Percentiles rank a stretch among this genome's conserved stretches.
phyloP scores from a whole-genome alignment of 805 yeast species.

The Maudiozyma barnettii region DNA sequence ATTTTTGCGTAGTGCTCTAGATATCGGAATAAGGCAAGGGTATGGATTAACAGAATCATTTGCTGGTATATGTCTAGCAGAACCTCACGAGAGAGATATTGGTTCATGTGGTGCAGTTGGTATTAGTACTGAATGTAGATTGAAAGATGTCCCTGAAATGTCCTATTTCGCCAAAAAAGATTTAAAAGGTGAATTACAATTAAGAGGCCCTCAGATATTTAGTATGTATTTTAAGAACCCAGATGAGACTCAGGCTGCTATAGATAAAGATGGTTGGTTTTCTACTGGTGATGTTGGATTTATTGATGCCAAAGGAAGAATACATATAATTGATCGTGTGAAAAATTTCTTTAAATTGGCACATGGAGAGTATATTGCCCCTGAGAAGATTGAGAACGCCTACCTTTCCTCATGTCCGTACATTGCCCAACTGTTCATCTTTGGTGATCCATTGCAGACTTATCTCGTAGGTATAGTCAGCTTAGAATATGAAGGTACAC shows the following conservation, averaged over 20 bases:
- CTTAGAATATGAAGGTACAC: slow-evolving; percentile 40
- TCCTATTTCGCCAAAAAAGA: slow-evolving; percentile 37
- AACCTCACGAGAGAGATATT: slow-evolving; percentile 37
- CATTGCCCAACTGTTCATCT: slow-evolving; percentile 46
- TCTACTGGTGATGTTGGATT: slow-evolving; percentile 58
- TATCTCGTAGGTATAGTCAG: slow-evolving; percentile 56
- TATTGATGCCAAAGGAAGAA: slow-evolving; percentile 42
- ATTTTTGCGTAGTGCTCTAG: slow-evolving; percentile 54
- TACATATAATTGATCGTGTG: slow-evolving; percentile 61
- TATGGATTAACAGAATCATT: slow-evolving; percentile 66
- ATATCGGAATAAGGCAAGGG: slow-evolving; percentile 53
- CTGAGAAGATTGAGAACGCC: slow-evolving; percentile 62
- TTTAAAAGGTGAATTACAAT: slow-evolving; percentile 50
- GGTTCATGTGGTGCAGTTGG: slow-evolving; percentile 59
- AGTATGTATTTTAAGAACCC: slow-evolving; percentile 45
- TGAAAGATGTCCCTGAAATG: slow-evolving; percentile 59
- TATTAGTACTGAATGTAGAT: slow-evolving; percentile 45
- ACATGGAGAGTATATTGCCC: slow-evolving; percentile 63
- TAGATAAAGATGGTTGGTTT: slow-evolving; percentile 56
- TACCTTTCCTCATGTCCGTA: slow-evolving; percentile 46
- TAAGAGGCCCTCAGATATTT: slow-evolving; percentile 59
- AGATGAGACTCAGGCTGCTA: slow-evolving; percentile 42
- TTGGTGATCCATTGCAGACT: slow-evolving; percentile 52
- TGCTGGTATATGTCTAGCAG: slow-evolving; percentile 45
- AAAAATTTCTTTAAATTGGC: slow-evolving; percentile 67